Evolutionary conservation across 345 rosid genomes (phyloP), one percentile per base, ranked within the genome.

Genomic region (Dovyalis caffra): DNA sequence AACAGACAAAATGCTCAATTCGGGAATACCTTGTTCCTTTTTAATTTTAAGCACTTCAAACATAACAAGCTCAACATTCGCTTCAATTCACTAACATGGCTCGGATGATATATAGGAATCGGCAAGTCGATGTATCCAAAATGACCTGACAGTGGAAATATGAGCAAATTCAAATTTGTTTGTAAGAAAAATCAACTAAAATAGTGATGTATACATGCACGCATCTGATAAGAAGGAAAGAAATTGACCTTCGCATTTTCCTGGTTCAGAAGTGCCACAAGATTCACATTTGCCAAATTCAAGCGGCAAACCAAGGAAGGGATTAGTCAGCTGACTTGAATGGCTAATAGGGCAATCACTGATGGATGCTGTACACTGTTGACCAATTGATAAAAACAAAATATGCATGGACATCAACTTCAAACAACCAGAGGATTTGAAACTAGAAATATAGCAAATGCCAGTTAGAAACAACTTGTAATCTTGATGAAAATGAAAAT

Each of bases 261-360:
- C 93, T 21, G 86, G 74, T 75, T 93, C 99, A 26, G 97, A 84
- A 4, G 97, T 87, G 63, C 99, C 97, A 74, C 99, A 93, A 34
- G 99, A 86, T 66, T 90, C 96, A 70, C 99, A 95, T 83, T 89
- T 91, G 3, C 99, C 98, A 85, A 84, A 89, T 64, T 93, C 97
- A 1, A 95, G 89, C 3, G 99, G 99, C 83, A 95, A 77, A 32
- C 99, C 99, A 71, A 95, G 92, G 78, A 87, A 93, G 18, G 98
- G 80, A 80, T 95, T 95, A 15, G 90, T 81, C 9, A 93, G 88
- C 82, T 93, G 98, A 85, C 82, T 88, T 11, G 89, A 79, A 81
- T 95, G 97, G 69, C 86, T 86, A 58, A 91, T 90, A 11, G 97
- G 73, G 64, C 86, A 85, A 8, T 80, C 97, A 79, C 90, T 93